A percentile compares a stretch with the other conserved stretches of the same genome.
phyloP scores from a whole-genome alignment of 805 yeast genomes.

The Sungouiella blattae region DNA sequence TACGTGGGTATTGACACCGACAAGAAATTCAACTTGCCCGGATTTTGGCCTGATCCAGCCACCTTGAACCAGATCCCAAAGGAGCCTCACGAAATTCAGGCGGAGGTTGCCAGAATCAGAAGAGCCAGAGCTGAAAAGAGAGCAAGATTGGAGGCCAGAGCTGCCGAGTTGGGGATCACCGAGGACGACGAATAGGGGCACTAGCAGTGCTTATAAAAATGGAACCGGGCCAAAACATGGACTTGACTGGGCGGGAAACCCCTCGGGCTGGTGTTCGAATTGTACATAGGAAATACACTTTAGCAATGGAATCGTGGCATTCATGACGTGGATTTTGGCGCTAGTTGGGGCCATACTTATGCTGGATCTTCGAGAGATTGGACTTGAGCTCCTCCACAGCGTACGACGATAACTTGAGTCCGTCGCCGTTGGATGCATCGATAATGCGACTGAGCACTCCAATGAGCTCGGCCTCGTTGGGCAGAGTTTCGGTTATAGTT shows the following conservation, averaged over 20 bases:
- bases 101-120: slow-evolving; percentile 84
- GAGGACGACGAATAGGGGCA: slow-evolving; percentile 21
- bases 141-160: slow-evolving; percentile 65
- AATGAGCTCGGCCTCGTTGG: background rate
- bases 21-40: slow-evolving; percentile 82
- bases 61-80: slow-evolving; percentile 89
- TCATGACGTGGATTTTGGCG: too few relatives aligned
- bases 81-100: slow-evolving; percentile 87
- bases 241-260: too few relatives aligned
- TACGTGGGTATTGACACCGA: slow-evolving; percentile 91
- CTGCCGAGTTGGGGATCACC: slow-evolving; percentile 64
- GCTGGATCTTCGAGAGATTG: slow-evolving; percentile 18
- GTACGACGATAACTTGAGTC: slow-evolving; percentile 14
- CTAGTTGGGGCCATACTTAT: slow-evolving; percentile 1
- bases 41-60: slow-evolving; percentile 96
- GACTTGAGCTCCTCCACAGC: slow-evolving; percentile 25
- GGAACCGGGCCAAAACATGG: too few relatives aligned
- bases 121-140: slow-evolving; percentile 73
- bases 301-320: too few relatives aligned
- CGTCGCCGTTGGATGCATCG: slow-evolving; percentile 18
- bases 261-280: too few relatives aligned
- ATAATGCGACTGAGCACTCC: slow-evolving; percentile 15
- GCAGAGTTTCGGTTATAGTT: too few relatives aligned
- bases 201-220: background rate
- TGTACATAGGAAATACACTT: too few relatives aligned